Percentiles rank a stretch among this genome's conserved stretches.
Conservation (phyloP, 2,329 filamentous ascomycete genomes). For the Acrodontium crateriforme region DNA sequence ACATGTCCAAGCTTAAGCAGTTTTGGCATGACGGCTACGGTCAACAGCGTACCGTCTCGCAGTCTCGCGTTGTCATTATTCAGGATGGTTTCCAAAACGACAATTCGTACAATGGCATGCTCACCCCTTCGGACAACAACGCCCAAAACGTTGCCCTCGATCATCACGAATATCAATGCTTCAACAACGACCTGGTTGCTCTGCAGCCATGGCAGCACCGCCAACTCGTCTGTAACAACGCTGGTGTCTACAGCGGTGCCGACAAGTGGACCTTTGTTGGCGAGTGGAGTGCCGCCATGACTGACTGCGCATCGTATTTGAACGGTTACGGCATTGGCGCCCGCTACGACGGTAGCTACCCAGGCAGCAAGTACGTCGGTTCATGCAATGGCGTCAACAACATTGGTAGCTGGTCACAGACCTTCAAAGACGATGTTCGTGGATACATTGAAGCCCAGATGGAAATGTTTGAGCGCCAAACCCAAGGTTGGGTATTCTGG, state of each 20-base stretch:
- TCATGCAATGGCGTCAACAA: conserved; percentile 39
- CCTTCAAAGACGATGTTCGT: conserved; percentile 32
- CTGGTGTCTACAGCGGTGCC: conserved; percentile 32
- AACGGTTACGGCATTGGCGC: conserved; percentile 45
- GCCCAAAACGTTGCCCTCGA: conserved; percentile 47
- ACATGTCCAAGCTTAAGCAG: conserved; percentile 32
- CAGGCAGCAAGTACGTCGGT: conserved; percentile 36
- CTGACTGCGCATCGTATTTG: conserved; percentile 40
- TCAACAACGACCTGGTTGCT: conserved; percentile 38
- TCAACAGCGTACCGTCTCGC: conserved; percentile 20
- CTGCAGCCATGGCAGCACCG: conserved; percentile 40
- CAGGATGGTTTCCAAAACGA: conserved; percentile 43
- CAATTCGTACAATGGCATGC: conserved; percentile 47
- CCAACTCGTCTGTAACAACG: conserved; percentile 41
- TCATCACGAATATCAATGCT: conserved; percentile 56
- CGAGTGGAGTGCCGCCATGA: conserved; percentile 57
- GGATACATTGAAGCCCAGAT: conserved; percentile 43
- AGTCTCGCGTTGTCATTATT: conserved; percentile 36
- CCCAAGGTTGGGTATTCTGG: conserved; percentile 44
- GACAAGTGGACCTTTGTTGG: conserved; percentile 57
- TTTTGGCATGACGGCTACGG: conserved; percentile 44
- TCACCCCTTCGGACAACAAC: conserved; percentile 37
- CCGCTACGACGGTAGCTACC: conserved; percentile 44
- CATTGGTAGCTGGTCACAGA: conserved; percentile 33
- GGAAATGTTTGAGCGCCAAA: conserved; percentile 35